Percentiles rank a stretch among this genome's conserved stretches.
Conservation (phyloP, 2,329 filamentous ascomycete species). For the Simplicillium sp. region DNA sequence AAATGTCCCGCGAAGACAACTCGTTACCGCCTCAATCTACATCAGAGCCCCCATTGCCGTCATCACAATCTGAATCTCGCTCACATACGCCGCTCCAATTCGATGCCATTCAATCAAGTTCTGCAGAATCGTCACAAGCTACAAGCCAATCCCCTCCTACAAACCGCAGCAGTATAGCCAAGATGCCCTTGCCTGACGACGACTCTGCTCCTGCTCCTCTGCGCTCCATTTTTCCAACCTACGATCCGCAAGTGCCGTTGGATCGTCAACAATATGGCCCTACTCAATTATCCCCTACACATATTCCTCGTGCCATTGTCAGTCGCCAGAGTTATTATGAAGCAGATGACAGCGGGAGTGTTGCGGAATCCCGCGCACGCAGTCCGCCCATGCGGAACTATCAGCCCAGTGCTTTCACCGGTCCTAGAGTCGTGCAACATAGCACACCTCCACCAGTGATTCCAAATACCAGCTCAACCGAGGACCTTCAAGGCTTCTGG, state of each 20-base stretch:
- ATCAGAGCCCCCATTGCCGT: not conserved
- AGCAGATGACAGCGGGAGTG: not conserved
- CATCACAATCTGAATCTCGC: conserved; percentile 16
- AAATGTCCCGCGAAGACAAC: conserved; percentile 25
- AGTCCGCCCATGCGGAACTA: not conserved
- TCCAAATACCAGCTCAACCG: conserved; percentile 44
- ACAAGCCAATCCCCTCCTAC: not conserved
- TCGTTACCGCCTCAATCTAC: conserved; percentile 22
- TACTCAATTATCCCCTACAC: conserved; percentile 52
- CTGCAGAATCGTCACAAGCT: not conserved
- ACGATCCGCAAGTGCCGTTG: conserved; percentile 58
- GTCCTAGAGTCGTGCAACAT: not conserved
- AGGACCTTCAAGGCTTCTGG: conserved; percentile 58
- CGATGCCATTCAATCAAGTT: conserved; percentile 6
- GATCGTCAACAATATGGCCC: conserved; percentile 63
- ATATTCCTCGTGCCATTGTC: conserved; percentile 54
- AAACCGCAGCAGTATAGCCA: conserved; percentile 43
- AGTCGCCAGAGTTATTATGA: conserved; percentile 51
- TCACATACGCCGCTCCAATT: conserved; percentile 23
- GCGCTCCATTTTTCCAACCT: conserved; percentile 67
- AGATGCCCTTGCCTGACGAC: conserved; percentile 34
- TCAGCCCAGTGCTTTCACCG: not conserved
- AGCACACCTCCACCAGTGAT: conserved; percentile 29
- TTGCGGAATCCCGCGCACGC: not conserved
- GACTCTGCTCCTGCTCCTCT: conserved; percentile 32